A percentile compares a stretch with the other conserved stretches of the same genome.
These are phyloP conservation scores for Xylogone sp. DNA, from an alignment of 2,329 filamentous ascomycete genomes.

Conservation along the genomic window DNA sequence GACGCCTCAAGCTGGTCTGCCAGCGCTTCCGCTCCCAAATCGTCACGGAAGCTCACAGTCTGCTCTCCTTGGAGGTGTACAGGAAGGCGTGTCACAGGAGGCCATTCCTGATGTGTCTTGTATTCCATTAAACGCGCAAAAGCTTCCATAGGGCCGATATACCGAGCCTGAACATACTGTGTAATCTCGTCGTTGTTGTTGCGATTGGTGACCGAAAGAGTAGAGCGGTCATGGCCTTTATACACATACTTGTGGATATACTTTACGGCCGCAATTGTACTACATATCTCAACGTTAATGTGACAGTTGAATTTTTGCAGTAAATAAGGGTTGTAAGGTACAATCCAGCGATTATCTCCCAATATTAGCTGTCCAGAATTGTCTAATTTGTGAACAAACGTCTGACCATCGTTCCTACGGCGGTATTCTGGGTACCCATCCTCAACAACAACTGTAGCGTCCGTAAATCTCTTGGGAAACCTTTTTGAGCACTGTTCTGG, in stretches of 20 bases:
- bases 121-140: constrained; percentile 8
- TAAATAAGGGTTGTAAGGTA: constrained; percentile 9
- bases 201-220: not conserved
- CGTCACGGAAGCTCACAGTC: constrained; percentile 9
- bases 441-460: not conserved
- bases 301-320: constrained; percentile 3
- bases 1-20: not conserved
- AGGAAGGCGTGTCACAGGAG: constrained; percentile 5
- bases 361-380: not conserved
- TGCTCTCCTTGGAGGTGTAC: constrained; percentile 3
- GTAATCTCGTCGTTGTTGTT: constrained; percentile 8
- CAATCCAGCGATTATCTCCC: constrained; percentile 7
- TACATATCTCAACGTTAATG: constrained; percentile 11
- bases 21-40: not conserved
- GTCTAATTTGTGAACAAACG: not conserved
- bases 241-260: constrained; percentile 15
- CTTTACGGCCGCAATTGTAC: constrained; percentile 5
- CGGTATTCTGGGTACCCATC: not conserved
- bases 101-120: constrained; percentile 5
- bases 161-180: constrained; percentile 8
- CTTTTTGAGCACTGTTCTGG: not conserved
- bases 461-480: not conserved
- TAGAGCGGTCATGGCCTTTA: constrained; percentile 7
- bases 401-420: not conserved
- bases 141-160: constrained; percentile 6